phyloP scores from a whole-genome alignment of 1,284 basidiomycete genomes.

The Trametes pubescens region DNA sequence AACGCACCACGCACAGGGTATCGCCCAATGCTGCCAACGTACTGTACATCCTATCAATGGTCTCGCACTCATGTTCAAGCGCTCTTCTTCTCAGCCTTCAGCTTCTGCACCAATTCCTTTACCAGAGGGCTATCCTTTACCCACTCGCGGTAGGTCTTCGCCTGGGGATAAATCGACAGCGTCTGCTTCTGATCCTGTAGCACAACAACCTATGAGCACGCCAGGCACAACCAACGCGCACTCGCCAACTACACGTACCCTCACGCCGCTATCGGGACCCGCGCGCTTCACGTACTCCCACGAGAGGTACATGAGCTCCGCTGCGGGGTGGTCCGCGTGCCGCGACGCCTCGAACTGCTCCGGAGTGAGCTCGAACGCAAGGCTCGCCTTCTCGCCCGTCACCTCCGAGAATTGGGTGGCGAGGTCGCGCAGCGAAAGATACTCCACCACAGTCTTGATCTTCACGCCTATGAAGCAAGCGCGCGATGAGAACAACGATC shows the following conservation, averaged over 20 bases:
- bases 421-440: constrained; percentile 16
- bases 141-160: constrained; percentile 23
- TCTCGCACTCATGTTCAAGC: not conserved
- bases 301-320: constrained; percentile 22
- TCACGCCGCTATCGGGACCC: constrained; percentile 16
- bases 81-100: constrained; percentile 15
- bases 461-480: constrained; percentile 7
- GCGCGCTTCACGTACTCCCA: constrained; percentile 19
- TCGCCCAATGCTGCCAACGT: not conserved
- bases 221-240: not conserved
- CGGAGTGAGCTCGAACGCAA: constrained; percentile 25
- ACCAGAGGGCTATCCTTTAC: constrained; percentile 21
- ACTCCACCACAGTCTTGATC: constrained; percentile 23
- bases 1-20: too few species aligned
- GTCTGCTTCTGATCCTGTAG: constrained; percentile 16
- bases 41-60: not conserved
- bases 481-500: not conserved
- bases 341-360: constrained; percentile 21
- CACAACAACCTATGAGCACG: not conserved
- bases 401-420: constrained; percentile 19
- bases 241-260: constrained; percentile 4
- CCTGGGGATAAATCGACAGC: constrained; percentile 21
- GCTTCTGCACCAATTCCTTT: constrained; percentile 14
- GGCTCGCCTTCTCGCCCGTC: constrained; percentile 22
- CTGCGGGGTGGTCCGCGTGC: constrained; percentile 19